Base-by-base conservation (phyloP, 2,329 filamentous ascomycete species). In the Tolypocladium pustulatum region DNA sequence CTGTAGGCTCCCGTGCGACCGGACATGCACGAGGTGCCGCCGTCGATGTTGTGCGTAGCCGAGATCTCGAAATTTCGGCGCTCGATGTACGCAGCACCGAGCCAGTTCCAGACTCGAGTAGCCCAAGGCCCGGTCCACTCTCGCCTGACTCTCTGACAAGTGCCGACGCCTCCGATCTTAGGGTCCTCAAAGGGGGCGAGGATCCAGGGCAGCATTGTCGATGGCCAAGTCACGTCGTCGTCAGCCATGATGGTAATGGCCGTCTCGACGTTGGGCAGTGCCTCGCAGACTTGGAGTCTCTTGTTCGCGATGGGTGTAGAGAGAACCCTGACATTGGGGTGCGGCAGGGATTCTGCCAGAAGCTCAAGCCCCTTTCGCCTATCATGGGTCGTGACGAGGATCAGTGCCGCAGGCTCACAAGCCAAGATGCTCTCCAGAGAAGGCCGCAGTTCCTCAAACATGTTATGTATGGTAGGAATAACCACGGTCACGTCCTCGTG, bases 31-130 rank as follows among this genome's bases (percentile, higher is more conserved):
- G 93, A 95, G n/a, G 95, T 88, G 46, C 93, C 93, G 60, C 93
- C 93, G 70, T 97, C 93, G 56, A 97, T 88, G 75, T 93, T 90
- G 72, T 95, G 93, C 58, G 92, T 97, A 37, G 93, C 92, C 54
- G 92, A 95, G 70, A 95, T 96, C 73, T 97, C 93, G 71, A 97
- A 97, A 75, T 97, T 97, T 61, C 93, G 87, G 60, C 93, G 85
- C 73, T 96, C 90, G 62, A 97, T 88, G 73, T 97, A 97, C 56
- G 92, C 86, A 27, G 91, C 90, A 7, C 92, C 92, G 25, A 97
- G 81, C 80, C 93, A 97, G 69, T 92, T 92, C 85, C 87, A 97
- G 63, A 90, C 77, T 56, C 82, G 82, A 49, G 83, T 82, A 32
- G 78, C 77, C 68, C 84, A 75, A 46, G 83, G 83, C 1, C 75